phyloP scores from a whole-genome alignment of 2,329 filamentous ascomycete genomes.

The Rhynchosporium secalis region DNA sequence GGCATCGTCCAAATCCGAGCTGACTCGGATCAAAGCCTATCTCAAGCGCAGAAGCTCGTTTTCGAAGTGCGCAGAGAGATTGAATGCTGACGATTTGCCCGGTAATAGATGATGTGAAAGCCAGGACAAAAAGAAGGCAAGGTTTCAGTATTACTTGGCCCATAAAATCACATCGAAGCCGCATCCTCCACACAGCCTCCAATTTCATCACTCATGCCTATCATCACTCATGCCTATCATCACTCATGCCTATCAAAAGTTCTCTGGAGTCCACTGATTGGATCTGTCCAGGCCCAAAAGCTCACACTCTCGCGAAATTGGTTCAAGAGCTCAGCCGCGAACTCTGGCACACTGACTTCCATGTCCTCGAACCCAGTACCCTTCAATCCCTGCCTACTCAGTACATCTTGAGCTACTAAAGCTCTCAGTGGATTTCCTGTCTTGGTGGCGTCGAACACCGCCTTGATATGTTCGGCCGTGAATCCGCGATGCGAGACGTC shows the following conservation, averaged over 20 bases:
- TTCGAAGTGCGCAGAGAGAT: too few species aligned
- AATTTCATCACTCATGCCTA: background rate
- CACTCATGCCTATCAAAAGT: background rate
- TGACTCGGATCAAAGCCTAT: too few species aligned
- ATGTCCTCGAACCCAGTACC: background rate
- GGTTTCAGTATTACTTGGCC: too few species aligned
- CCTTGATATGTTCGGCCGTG: background rate
- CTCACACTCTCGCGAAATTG: conserved; percentile 1
- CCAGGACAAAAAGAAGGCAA: too few species aligned
- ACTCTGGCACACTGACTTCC: background rate
- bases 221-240: background rate
- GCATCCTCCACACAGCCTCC: background rate
- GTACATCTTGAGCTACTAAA: conserved; percentile 2
- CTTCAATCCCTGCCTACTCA: conserved; percentile 2
- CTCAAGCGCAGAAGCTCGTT: too few species aligned
- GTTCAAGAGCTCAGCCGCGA: conserved; percentile 3
- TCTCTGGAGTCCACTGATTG: conserved; percentile 8
- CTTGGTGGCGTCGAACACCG: background rate
- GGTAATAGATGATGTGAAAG: too few species aligned
- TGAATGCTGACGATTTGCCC: too few species aligned
- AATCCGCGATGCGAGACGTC: background rate
- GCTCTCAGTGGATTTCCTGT: conserved; percentile 1
- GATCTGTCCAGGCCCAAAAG: conserved; percentile 7
- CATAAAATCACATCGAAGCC: background rate
- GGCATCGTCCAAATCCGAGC: too few species aligned